Evolutionary conservation across 192 early-diverging fungal species (phyloP).

Genomic region (Coemansia aciculifera): DNA sequence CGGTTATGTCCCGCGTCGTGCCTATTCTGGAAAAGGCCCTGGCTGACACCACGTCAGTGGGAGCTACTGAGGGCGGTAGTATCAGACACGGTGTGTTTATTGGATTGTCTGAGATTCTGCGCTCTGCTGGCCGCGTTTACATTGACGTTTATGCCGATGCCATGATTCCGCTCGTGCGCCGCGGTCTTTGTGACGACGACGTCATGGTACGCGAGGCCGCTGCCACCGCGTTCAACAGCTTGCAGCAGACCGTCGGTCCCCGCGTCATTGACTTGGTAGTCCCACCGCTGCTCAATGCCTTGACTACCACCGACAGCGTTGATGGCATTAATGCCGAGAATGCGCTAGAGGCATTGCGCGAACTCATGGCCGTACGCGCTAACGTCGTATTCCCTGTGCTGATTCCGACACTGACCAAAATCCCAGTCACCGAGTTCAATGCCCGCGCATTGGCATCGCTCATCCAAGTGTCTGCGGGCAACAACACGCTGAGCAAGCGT

Average conservation of each 20-base stretch:
- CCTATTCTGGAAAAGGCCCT: constrained; percentile 89
- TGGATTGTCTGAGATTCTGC: constrained; percentile 90
- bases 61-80: constrained; percentile 61
- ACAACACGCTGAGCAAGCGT: constrained; percentile 67
- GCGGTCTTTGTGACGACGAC: constrained; percentile 83
- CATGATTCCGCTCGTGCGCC: constrained; percentile 80
- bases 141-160: constrained; percentile 82
- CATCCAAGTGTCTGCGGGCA: constrained; percentile 83
- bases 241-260: constrained; percentile 89
- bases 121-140: constrained; percentile 74
- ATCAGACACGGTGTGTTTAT: constrained; percentile 89
- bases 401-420: constrained; percentile 88
- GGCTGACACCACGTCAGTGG: constrained; percentile 11
- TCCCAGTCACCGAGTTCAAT: constrained; percentile 89
- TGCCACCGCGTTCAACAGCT: constrained; percentile 87
- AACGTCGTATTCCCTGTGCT: constrained; percentile 98
- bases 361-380: constrained; percentile 96
- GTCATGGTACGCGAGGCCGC: constrained; percentile 89
- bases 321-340: constrained; percentile 52
- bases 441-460: constrained; percentile 86
- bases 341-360: constrained; percentile 93
- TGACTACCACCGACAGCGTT: constrained; percentile 48
- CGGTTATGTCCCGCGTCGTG: constrained; percentile 81
- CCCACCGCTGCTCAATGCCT: constrained; percentile 81
- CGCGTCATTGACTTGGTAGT: constrained; percentile 92